phyloP scores from a whole-genome alignment of 139 green algal species.

The Auxenochlorella pyrenoidosa region DNA sequence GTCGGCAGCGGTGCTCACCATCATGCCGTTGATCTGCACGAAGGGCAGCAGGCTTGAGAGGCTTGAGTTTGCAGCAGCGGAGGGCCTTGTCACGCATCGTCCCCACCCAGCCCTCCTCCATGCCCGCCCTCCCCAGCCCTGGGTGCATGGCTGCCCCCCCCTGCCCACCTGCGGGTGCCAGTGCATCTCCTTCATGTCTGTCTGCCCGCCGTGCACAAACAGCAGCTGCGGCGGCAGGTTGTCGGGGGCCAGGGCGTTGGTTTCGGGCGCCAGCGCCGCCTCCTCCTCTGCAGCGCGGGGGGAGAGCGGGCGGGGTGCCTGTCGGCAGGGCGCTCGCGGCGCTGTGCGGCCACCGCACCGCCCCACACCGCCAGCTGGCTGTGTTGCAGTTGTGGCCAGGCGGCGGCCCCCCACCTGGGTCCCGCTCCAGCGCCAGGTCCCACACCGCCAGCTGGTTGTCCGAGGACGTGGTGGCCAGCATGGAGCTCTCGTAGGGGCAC shows the following conservation, averaged over 20 bases:
- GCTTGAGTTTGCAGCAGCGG: background rate
- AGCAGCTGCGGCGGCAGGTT: constrained; percentile 91
- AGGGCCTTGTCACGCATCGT: no score
- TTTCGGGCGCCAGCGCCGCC: constrained; percentile 73
- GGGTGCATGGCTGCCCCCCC: no score
- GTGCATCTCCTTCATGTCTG: constrained; percentile 95
- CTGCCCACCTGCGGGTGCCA: constrained; percentile 80
- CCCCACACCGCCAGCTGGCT: background rate
- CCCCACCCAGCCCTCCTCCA: no score
- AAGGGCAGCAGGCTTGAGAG: background rate
- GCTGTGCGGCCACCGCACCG: no score
- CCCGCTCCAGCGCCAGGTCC: constrained; percentile 97
- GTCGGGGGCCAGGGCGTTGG: constrained; percentile 76
- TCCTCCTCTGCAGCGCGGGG: constrained; percentile 88
- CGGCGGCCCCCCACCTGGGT: constrained; percentile 63
- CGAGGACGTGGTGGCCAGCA: constrained; percentile 78
- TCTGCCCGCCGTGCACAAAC: constrained; percentile 96
- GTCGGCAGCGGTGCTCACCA: constrained; percentile 88
- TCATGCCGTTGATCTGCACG: constrained; percentile 92
- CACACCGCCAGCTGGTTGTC: constrained; percentile 91
- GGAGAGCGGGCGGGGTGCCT: no score
- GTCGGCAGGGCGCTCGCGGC: no score
- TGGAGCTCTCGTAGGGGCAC: constrained; percentile 93
- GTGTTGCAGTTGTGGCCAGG: no score
- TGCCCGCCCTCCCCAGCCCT: no score